Conservation (phyloP, 2,329 filamentous ascomycete species). For the Fusarium graminum region DNA sequence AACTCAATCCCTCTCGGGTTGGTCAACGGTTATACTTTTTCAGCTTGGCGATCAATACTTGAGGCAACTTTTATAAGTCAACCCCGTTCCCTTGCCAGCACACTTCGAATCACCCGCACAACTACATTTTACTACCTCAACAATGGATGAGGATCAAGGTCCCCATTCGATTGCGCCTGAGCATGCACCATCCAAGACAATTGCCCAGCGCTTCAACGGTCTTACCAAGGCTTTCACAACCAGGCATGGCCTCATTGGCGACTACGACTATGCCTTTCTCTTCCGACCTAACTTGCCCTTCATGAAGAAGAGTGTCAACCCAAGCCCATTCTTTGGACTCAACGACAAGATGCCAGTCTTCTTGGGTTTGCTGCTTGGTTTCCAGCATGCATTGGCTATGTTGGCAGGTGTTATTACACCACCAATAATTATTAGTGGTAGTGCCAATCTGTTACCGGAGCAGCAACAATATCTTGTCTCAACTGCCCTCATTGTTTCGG, state of each 20-base stretch:
- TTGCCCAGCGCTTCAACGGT: conserved; percentile 48
- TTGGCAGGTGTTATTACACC: conserved; percentile 81
- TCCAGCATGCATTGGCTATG: conserved; percentile 86
- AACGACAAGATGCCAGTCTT: conserved; percentile 82
- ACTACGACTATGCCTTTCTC: conserved; percentile 91
- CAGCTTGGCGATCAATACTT: conserved; percentile 22
- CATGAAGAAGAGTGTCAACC: conserved; percentile 68
- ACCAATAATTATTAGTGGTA: conserved; percentile 76
- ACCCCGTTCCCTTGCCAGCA: conserved; percentile 5
- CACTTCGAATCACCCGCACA: conserved; percentile 15
- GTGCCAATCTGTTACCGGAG: conserved; percentile 71
- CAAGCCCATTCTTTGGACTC: conserved; percentile 85
- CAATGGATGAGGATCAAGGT: conserved; percentile 69
- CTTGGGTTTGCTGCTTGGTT: conserved; percentile 78
- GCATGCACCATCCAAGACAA: conserved; percentile 50
- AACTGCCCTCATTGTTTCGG: conserved; percentile 82
- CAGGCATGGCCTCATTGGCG: conserved; percentile 81
- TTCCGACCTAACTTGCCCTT: conserved; percentile 88
- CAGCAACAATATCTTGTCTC: conserved; percentile 83
- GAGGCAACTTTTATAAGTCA: conserved; percentile 14
- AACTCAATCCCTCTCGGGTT: neutral
- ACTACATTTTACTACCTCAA: conserved; percentile 21
- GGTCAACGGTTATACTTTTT: conserved; percentile 24
- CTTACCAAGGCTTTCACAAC: conserved; percentile 62
- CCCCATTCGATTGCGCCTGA: conserved; percentile 64